phyloP scores from a whole-genome alignment of 148 eudicot species.

The Gaultheria prostrata region DNA sequence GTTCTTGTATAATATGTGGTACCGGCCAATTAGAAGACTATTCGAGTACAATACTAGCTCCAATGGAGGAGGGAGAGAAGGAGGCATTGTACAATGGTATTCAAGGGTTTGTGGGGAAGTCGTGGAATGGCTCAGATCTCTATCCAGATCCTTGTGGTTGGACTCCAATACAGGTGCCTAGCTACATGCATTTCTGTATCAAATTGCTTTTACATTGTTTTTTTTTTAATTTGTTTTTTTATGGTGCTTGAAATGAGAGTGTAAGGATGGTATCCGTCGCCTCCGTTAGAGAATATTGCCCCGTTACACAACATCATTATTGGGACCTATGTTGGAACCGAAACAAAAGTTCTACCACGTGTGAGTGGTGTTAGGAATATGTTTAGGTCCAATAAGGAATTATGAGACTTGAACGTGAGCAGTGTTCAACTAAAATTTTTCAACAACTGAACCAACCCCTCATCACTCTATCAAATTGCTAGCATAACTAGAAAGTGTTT shows the following conservation, averaged over 20 bases:
- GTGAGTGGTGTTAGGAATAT: too few relatives aligned
- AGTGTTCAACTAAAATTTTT: too few relatives aligned
- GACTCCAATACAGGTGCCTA: slow-evolving; percentile 82
- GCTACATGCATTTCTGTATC: background rate
- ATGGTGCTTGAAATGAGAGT: too few relatives aligned
- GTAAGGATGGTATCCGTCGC: too few relatives aligned
- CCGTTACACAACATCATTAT: too few relatives aligned
- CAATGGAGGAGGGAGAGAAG: slow-evolving; percentile 59
- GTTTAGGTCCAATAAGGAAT: too few relatives aligned
- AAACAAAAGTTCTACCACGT: too few relatives aligned
- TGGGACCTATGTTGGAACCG: too few relatives aligned
- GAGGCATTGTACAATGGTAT: slow-evolving; percentile 61
- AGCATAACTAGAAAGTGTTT: background rate
- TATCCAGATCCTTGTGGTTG: slow-evolving; percentile 95
- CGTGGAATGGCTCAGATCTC: slow-evolving; percentile 89
- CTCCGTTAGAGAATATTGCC: too few relatives aligned
- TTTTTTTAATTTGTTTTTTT: too few relatives aligned
- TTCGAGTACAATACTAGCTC: slow-evolving; percentile 19
- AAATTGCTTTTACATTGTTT: background rate
- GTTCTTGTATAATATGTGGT: background rate
- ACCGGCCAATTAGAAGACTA: slow-evolving; percentile 17
- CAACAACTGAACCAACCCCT: too few relatives aligned
- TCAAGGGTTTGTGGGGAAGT: slow-evolving; percentile 81
- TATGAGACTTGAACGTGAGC: too few relatives aligned
- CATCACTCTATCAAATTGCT: background rate